Conservation (phyloP, 2,329 filamentous ascomycete species). For the Trichoderma sp. region DNA sequence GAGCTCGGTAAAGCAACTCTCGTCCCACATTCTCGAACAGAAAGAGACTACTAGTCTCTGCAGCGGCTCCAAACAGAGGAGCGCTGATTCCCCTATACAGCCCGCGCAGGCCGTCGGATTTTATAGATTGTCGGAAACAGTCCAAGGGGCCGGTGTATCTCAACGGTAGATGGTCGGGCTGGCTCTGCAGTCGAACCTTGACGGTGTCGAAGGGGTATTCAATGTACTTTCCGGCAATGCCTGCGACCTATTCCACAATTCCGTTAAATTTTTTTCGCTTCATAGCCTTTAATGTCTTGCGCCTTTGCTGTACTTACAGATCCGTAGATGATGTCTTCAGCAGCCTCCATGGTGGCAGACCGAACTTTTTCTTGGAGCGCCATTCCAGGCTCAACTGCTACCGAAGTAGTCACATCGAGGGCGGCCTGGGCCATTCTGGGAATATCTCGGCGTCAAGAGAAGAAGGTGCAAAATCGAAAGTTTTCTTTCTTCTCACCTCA, state of each 20-base stretch:
- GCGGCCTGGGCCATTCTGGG: constrained; percentile 28
- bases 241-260: constrained; percentile 61
- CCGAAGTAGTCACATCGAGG: constrained; percentile 23
- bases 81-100: constrained; percentile 93
- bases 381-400: constrained; percentile 32
- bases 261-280: neutral
- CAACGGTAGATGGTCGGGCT: constrained; percentile 79
- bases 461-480: neutral
- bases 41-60: constrained; percentile 91
- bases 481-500: constrained; percentile 6
- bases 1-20: constrained; percentile 60
- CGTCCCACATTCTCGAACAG: constrained; percentile 82
- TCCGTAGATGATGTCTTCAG: constrained; percentile 87
- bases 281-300: too few species aligned
- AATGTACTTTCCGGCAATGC: constrained; percentile 90
- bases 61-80: constrained; percentile 84
- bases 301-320: constrained; percentile 59
- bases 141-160: constrained; percentile 86
- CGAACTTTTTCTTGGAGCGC: constrained; percentile 40
- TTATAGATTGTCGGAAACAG: constrained; percentile 86
- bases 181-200: constrained; percentile 96
- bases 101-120: constrained; percentile 73
- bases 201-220: constrained; percentile 99
- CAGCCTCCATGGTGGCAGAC: constrained; percentile 59
- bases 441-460: constrained; percentile 1